Evolutionary conservation across 2,329 filamentous ascomycete species (phyloP), one percentile per base, ranked within the genome.

Genomic region (Monilinia fructigena): DNA sequence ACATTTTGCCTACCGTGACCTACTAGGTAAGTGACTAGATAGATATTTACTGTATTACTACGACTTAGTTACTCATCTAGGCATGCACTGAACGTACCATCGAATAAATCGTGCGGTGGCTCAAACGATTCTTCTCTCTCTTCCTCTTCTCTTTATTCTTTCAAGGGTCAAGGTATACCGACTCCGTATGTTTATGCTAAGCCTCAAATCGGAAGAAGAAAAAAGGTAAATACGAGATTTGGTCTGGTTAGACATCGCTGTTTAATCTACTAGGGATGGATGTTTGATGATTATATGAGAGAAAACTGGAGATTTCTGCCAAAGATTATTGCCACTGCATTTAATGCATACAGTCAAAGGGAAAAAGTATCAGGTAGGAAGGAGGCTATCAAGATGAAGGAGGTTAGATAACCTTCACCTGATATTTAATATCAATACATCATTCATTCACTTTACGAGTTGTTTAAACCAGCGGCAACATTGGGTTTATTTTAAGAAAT

Each of bases 401-500:
- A 35, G 23, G 47, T 23, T n/a, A 42, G 40, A 2, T 42, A 42
- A 16, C 16, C 11, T 16, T 16, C 16, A 42, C 40, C 0, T 16
- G 16, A 16, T 16, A 28, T 28, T 28, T 28, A 28, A 28, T 28
- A 4, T 28, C 28, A 28, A 28, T 4, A 45, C 18, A 16, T 16
- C 18, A 45, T 45, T 45, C 12, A 16, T 18, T 18, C 14, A 18
- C 7, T 20, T 47, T 47, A 47, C 45, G 18, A 47, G 45, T 12
- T 3, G 11, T 50, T 50, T 12, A 0, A 12, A 50, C 10, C 47
- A 12, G 47, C 47, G 47, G 20, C 47, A 11, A 23, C 11, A 28
- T 35, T 23, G 3, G 48, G 16, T 35, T 48, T 60, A 60, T 60
- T 60, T 60, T 48, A 60, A 60, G 56, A 48, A 60, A n/a, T 14